Base-by-base conservation (phyloP, 768 basidiomycete species). In the Chlorophyllum brunneum region DNA sequence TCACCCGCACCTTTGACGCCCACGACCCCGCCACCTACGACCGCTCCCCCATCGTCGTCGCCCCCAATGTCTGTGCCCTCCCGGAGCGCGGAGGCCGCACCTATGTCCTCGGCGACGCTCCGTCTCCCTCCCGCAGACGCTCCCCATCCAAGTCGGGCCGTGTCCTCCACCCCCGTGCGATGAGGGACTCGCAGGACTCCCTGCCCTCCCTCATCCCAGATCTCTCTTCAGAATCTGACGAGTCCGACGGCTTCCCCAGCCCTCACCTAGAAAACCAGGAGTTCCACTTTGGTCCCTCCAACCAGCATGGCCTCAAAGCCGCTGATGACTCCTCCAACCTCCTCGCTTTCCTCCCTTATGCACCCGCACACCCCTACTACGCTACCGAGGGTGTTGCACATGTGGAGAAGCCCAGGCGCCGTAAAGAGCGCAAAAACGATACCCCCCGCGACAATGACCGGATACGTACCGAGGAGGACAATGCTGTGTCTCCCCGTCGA, bases 41-140 rank as follows among this genome's bases (percentile, higher is more conserved):
- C 72, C 85, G 90, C 53, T 80, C 86, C 3, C 88, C 89, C 54
- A 87, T 92, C 63, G 71, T 82, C 62, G 85, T 89, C 58, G 62
- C 78, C 20, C 84, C 85, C 27, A 88, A 91, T 62, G 66, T 74
- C 30, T 91, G 88, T 62, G 82, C 83, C 8, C 76, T 93, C 20
- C 90, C 91, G 30, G 88, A 81, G 59, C 82, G 90, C 54, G 87
- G 87, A 26, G 85, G 86, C 23, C 77, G 83, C 56, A 87, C 85
- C 4, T 88, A 87, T 61, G 67, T 68, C 55, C 72, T 79, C 46
- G 77, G 73, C 47, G 78, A 74, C 80, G 82, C 59, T 77, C 80
- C 3, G 67, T 77, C 34, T 71, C 73, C 9, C 59, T 71, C 18
- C 61, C 61, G 11, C 59, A 58, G 46, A 11, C 22, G 31, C 57